phyloP scores from a whole-genome alignment of 306 rosid species.

The Dryas alaskensis region DNA sequence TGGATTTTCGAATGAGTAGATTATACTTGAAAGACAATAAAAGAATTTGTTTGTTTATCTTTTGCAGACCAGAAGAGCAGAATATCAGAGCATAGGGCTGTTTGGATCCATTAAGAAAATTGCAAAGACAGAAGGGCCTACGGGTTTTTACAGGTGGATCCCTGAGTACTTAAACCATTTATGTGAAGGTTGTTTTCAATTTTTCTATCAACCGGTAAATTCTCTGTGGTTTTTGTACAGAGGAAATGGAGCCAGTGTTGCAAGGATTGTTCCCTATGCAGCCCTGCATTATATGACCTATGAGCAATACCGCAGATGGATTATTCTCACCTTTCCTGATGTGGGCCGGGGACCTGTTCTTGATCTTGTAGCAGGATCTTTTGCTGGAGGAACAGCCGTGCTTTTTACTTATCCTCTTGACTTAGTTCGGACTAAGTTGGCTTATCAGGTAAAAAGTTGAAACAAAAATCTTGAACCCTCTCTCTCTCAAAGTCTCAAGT shows the following conservation, averaged over 20 bases:
- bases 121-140: conserved; percentile 69
- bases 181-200: conserved; percentile 8
- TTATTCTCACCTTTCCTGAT: conserved; percentile 64
- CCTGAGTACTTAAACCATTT: conserved; percentile 10
- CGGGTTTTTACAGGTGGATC: conserved; percentile 77
- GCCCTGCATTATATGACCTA: conserved; percentile 90
- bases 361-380: conserved; percentile 94
- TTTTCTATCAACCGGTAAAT: conserved; percentile 1
- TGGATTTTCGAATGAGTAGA: neutral
- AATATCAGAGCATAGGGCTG: conserved; percentile 71
- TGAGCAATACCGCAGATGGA: conserved; percentile 89
- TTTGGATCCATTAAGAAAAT: conserved; percentile 61
- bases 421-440: conserved; percentile 84
- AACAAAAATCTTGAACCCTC: neutral
- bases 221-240: conserved; percentile 39
- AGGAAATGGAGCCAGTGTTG: conserved; percentile 97
- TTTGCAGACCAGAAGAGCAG: conserved; percentile 76
- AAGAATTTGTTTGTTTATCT: conserved; percentile 7
- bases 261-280: conserved; percentile 94
- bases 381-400: conserved; percentile 91
- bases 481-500: neutral
- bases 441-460: conserved; percentile 68
- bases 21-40: neutral
- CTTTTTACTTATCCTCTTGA: conserved; percentile 92
- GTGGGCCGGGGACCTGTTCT: conserved; percentile 77